Percentiles rank a stretch among this genome's conserved stretches.
These are phyloP conservation scores for Moniliella sp. DNA, from an alignment of 1,284 basidiomycete species.

Conservation along the genomic window DNA sequence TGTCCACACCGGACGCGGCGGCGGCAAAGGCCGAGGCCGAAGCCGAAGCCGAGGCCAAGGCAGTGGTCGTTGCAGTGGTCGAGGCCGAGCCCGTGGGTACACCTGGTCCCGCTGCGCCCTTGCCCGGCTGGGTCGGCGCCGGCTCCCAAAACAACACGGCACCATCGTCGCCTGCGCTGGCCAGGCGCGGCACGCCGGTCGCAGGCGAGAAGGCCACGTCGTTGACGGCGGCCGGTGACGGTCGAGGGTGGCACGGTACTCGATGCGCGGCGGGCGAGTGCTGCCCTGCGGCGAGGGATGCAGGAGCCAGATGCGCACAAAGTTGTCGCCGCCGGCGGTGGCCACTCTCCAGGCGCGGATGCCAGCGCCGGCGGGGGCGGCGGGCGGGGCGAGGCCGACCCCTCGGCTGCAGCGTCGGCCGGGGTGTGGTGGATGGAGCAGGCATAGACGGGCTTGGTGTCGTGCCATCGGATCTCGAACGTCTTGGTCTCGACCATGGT, in stretches of 20 bases:
- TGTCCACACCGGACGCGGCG: slow-evolving; percentile 49
- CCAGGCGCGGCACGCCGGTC: slow-evolving; percentile 84
- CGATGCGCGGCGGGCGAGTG: slow-evolving; percentile 66
- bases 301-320: no score
- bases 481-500: slow-evolving; percentile 30
- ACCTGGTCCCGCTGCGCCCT: no score
- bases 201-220: slow-evolving; percentile 85
- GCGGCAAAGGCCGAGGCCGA: slow-evolving; percentile 38
- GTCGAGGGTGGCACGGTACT: slow-evolving; percentile 78
- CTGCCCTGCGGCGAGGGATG: no score
- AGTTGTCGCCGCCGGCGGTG: slow-evolving; percentile 90
- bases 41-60: slow-evolving; percentile 49
- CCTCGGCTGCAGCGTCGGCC: no score
- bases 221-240: slow-evolving; percentile 84
- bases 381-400: no score
- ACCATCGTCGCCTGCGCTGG: no score
- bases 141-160: slow-evolving; percentile 17
- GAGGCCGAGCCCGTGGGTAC: no score
- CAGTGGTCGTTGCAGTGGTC: slow-evolving; percentile 29
- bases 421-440: slow-evolving; percentile 29
- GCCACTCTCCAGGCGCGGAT: slow-evolving; percentile 58
- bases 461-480: slow-evolving; percentile 33
- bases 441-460: slow-evolving; percentile 31
- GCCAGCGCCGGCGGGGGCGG: no score
- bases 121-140: no score